A percentile compares a stretch with the other conserved stretches of the same genome.
These are phyloP conservation scores for Talaromyces sp. DNA, from an alignment of 2,329 filamentous ascomycete genomes.

Conservation along the genomic window DNA sequence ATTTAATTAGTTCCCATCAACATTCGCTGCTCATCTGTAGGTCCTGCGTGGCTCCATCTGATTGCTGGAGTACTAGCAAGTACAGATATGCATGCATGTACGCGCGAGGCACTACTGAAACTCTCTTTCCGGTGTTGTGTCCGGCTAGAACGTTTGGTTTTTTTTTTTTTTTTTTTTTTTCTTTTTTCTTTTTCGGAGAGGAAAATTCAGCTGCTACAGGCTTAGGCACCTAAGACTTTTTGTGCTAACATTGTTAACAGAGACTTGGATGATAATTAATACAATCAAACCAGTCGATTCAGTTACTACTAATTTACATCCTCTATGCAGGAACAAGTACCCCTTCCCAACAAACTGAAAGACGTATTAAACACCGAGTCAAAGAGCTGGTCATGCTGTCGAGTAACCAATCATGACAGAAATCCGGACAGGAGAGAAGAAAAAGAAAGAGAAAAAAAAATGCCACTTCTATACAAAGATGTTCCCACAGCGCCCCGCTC, in stretches of 20 bases:
- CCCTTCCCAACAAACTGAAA: not conserved
- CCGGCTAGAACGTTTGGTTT: not conserved
- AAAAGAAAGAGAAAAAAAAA: constrained; percentile 15
- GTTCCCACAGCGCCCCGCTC: constrained; percentile 23
- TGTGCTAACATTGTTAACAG: no score
- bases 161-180: no score
- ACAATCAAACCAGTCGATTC: not conserved
- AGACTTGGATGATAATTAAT: not conserved
- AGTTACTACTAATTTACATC: not conserved
- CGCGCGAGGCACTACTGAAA: not conserved
- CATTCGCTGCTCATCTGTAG: not conserved
- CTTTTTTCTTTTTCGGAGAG: no score
- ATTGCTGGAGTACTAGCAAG: no score
- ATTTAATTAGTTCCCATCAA: not conserved
- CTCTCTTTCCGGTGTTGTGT: not conserved
- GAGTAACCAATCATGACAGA: constrained; percentile 9
- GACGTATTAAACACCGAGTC: constrained; percentile 1
- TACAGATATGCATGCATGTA: no score
- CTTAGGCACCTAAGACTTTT: no score
- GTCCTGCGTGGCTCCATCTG: not conserved
- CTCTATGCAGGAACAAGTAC: not conserved
- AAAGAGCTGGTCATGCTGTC: constrained; percentile 15
- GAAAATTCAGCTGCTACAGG: no score
- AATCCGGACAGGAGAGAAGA: constrained; percentile 15
- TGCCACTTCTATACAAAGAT: constrained; percentile 35